A percentile compares a stretch with the other conserved stretches of the same genome.
phyloP scores from a whole-genome alignment of 805 yeast genomes.

The Ogataea angusta region DNA sequence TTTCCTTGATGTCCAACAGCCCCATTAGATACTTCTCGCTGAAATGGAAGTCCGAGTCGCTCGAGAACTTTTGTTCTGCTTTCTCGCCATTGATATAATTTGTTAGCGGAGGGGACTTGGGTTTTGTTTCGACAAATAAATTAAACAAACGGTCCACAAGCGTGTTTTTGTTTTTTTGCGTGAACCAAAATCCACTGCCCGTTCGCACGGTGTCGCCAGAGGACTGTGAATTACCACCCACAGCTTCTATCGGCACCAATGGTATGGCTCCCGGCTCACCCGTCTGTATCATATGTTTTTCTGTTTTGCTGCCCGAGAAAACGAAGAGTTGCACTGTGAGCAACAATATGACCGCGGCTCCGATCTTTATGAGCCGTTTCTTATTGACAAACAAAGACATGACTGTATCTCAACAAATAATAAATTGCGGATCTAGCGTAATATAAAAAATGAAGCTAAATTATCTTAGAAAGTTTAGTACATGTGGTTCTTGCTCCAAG shows the following conservation, averaged over 20 bases:
- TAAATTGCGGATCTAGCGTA: no score
- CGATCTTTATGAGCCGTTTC: slow-evolving; percentile 3
- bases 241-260: background rate
- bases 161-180: slow-evolving; percentile 1
- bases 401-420: background rate
- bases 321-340: background rate
- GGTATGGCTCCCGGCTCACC: background rate
- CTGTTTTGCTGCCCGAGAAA: background rate
- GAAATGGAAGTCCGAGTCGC: slow-evolving; percentile 40
- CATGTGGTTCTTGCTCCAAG: background rate
- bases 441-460: no score
- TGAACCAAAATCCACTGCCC: background rate
- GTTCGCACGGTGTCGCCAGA: slow-evolving; percentile 2
- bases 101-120: slow-evolving; percentile 40
- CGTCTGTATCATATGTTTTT: background rate
- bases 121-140: slow-evolving; percentile 26
- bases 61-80: slow-evolving; percentile 43
- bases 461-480: background rate
- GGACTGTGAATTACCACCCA: no score
- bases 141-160: slow-evolving; percentile 25
- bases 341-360: background rate
- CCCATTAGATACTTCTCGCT: slow-evolving; percentile 43
- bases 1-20: slow-evolving; percentile 38
- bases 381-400: background rate
- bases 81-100: slow-evolving; percentile 38